Evolutionary conservation across 2,329 filamentous ascomycete species (phyloP), one percentile per base, ranked within the genome.

Genomic region (Cladosporium sphaerospermum): DNA sequence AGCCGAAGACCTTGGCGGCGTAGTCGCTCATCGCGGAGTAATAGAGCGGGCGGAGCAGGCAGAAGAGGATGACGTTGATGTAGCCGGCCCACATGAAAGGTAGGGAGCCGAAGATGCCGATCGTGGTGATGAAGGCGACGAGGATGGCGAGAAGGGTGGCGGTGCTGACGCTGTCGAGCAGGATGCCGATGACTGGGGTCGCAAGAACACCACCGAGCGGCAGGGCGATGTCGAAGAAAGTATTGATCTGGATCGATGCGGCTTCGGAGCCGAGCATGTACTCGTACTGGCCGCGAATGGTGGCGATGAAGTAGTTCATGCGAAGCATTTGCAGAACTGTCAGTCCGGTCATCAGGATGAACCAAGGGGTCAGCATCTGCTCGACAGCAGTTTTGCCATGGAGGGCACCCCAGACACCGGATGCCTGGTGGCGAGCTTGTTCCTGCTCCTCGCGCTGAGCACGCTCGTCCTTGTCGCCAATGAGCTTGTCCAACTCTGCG

Each of bases 241-340:
- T 78, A 71, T 95, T 96, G 64, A 95, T 78, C 54, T 78, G 72
- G 11, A 82, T 77, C 0, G 89, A 87, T 53, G 78, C 76, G 1
- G 73, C 67, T 54, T 76, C 73, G 10, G 82, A 82, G 39, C 76
- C 76, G 13, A 96, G 80, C n/a, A 96, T 79, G 62, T 83, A 85
- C 45, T 83, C 80, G 70, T 95, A 95, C 68, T 96, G 90, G 2
- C 83, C 76, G 3, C 86, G 79, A 58, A 95, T 85, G 5, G 89
- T 95, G 3, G 90, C 88, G 54, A 95, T 88, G 68, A 95, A 95
- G 73, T 89, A 95, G 71, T 95, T 95, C 78, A 95, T 95, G 18
- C 74, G 63, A 46, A 66, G 60, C 64, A 67, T 67, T 49, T 66
- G 62, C 32, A 67, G 56, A 3, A 67, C 69, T 3, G 88, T 95